A percentile compares a stretch with the other conserved stretches of the same genome.
These are phyloP conservation scores for Bathelium albidoporum DNA, from an alignment of 495 filamentous ascomycete genomes.

Conservation along the genomic window DNA sequence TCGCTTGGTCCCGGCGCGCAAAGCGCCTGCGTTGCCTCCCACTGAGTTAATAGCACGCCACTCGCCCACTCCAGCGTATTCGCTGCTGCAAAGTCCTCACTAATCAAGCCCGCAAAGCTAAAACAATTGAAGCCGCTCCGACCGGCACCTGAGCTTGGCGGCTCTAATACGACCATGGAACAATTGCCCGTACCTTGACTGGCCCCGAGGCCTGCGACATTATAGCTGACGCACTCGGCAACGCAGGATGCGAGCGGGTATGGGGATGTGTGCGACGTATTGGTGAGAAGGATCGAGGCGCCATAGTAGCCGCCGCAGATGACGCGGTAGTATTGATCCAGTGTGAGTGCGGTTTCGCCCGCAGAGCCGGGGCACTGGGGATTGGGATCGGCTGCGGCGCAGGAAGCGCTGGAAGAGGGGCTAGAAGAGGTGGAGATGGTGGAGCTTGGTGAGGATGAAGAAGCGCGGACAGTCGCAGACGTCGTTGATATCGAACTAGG, in stretches of 20 bases:
- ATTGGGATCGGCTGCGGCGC: background rate
- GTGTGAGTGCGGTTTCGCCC: background rate
- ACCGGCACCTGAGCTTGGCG: background rate
- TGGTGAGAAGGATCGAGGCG: background rate
- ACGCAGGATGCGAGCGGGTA: background rate
- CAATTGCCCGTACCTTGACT: background rate
- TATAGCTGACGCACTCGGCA: background rate
- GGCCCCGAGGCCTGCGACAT: background rate
- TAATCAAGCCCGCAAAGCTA: background rate
- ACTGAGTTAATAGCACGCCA: background rate
- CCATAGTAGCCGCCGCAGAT: background rate
- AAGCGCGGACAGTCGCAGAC: background rate
- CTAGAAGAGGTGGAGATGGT: background rate
- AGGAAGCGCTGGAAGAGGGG: background rate
- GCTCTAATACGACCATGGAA: background rate
- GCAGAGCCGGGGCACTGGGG: background rate
- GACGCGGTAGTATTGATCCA: conserved; percentile 2
- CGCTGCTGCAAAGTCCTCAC: background rate
- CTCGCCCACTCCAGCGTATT: background rate
- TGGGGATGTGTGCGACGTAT: background rate
- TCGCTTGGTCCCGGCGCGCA: background rate
- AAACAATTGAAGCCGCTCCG: background rate
- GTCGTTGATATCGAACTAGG: background rate
- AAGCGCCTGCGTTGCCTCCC: background rate
- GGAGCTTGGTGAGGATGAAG: background rate